Evolutionary conservation across 495 filamentous ascomycete species (phyloP), one percentile per base, ranked within the genome.

Genomic region (Melanomma pulvis-pyrius): DNA sequence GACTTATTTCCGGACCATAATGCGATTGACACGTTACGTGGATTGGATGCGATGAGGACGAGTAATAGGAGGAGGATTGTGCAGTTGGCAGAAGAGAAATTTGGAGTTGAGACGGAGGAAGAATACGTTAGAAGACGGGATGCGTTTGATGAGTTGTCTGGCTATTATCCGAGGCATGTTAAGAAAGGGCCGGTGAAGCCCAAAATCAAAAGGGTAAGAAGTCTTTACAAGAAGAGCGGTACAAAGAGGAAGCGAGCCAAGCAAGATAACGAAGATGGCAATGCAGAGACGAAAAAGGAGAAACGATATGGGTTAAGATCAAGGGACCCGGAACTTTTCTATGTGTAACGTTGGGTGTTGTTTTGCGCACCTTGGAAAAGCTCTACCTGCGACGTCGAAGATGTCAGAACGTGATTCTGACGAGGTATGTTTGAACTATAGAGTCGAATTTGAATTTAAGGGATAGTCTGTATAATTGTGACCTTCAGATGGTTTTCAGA

Each of bases 31-130:
- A 60, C 44, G 6, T 32, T 47, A 19, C 3, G 39, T 17, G 57
- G 22, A 30, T 19, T 60, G 39, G 57, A 60, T 60, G 57, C 9
- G 57, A 60, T 60, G 57, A 48, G 57, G 39, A 49, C 28, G 17
- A 60, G 57, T 47, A 22, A 34, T 24, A 21, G 30, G 6, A 1
- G 1, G 24, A 48, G 57, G 28, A 60, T 60, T 49, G 57, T 60
- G 39, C 19, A 28, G 13, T 30, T 60, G 26, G 39, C 57, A 2
- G 57, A 60, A 22, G 39, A 48, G 28, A 26, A 19, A 24, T 60
- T 28, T 48, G 57, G 57, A 12, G 6, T 49, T 11, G 57, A 60
- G 39, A 60, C 39, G 5, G 39, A 48, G 9, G 57, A 60, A 49
- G 57, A 60, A 1, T 48, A 17, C 46, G 22, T 30, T 9, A 48